A percentile compares a stretch with the other conserved stretches of the same genome.
These are phyloP conservation scores for Alternaria burnsii DNA, from an alignment of 2,329 filamentous ascomycete genomes.

Conservation along the genomic window DNA sequence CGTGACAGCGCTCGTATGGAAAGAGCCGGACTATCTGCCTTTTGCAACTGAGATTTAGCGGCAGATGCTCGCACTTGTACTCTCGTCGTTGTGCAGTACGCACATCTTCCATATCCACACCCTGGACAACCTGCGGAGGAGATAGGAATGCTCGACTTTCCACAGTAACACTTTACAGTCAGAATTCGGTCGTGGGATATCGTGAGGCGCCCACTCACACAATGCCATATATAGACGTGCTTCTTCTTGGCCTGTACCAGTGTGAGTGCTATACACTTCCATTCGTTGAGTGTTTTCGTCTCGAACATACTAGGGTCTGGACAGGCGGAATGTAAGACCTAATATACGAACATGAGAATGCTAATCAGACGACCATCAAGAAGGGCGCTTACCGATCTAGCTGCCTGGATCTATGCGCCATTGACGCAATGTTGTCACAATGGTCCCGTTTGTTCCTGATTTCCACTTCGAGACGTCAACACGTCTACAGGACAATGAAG, in stretches of 20 bases:
- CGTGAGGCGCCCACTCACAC: no score
- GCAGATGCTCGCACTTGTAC: no score
- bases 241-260: background rate
- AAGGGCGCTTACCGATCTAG: background rate
- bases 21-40: no score
- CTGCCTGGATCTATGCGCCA: background rate
- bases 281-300: background rate
- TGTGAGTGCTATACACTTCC: background rate
- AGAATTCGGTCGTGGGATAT: accelerated
- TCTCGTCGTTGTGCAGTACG: no score
- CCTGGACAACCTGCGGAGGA: no score
- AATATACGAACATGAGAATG: background rate
- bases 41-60: no score
- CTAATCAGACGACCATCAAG: background rate
- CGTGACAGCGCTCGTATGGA: no score
- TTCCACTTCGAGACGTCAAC: background rate
- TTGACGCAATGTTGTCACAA: background rate
- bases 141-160: no score
- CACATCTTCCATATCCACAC: no score
- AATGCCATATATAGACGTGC: background rate
- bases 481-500: background rate
- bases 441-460: background rate
- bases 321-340: background rate
- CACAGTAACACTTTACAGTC: no score
- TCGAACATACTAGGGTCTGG: background rate